These are phyloP conservation scores for Boletellus deceptivus DNA, from an alignment of 1,284 basidiomycete species.

Conservation along the genomic window DNA sequence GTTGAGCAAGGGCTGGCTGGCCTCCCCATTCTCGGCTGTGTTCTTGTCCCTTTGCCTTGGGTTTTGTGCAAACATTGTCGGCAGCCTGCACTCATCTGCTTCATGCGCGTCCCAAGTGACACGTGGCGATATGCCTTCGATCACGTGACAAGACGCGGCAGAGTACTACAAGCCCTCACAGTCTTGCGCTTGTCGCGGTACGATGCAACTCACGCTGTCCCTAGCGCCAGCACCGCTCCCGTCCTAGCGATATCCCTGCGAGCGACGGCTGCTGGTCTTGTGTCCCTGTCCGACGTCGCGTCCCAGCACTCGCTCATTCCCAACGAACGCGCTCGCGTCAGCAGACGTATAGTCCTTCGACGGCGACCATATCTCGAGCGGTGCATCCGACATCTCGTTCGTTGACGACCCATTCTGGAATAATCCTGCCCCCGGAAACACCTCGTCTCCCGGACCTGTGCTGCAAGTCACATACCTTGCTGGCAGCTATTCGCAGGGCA, in stretches of 20 bases:
- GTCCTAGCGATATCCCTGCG: too few species aligned
- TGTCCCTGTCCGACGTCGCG: slow-evolving; percentile 39
- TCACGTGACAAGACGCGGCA: slow-evolving; percentile 16
- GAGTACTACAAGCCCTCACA: too few species aligned
- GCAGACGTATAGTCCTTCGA: too few species aligned
- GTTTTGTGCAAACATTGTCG: slow-evolving; percentile 41
- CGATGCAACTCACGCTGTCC: too few species aligned
- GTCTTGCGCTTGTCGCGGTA: too few species aligned
- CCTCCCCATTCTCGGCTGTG: slow-evolving; percentile 40
- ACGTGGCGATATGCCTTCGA: slow-evolving; percentile 9
- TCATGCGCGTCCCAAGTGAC: neutral
- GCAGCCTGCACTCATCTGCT: slow-evolving; percentile 19
- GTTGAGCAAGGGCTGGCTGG: slow-evolving; percentile 53
- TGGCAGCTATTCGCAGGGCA: slow-evolving; percentile 36
- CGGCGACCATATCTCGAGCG: slow-evolving; percentile 52
- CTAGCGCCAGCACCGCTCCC: too few species aligned
- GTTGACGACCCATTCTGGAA: slow-evolving; percentile 65
- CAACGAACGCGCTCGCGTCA: too few species aligned
- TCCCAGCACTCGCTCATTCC: too few species aligned
- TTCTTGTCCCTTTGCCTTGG: slow-evolving; percentile 32
- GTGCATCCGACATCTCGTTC: slow-evolving; percentile 54
- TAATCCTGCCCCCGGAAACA: slow-evolving; percentile 36
- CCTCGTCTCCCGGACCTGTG: slow-evolving; percentile 41
- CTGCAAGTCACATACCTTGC: slow-evolving; percentile 63
- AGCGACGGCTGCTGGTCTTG: too few species aligned